Evolutionary conservation across 352 stramenopile species (phyloP).

Genomic region (Pythium utonaiense): DNA sequence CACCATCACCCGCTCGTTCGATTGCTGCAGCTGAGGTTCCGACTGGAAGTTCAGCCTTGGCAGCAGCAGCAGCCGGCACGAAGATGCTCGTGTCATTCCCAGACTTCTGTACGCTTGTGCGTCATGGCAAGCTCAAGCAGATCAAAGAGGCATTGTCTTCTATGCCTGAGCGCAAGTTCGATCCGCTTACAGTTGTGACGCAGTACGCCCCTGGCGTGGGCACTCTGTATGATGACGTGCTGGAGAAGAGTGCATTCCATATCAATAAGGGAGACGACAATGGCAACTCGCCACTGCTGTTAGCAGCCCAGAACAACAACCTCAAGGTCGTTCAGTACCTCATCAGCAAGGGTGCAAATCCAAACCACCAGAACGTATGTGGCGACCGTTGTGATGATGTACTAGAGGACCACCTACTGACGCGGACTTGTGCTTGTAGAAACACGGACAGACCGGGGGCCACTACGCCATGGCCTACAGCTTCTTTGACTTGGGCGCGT

Average conservation of each 20-base stretch:
- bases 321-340: slow-evolving; percentile 88
- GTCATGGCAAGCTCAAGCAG: slow-evolving; percentile 87
- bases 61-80: background rate
- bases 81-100: slow-evolving; percentile 59
- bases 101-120: slow-evolving; percentile 78
- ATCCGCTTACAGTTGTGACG: slow-evolving; percentile 61
- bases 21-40: slow-evolving; percentile 33
- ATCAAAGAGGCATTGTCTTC: slow-evolving; percentile 84
- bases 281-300: slow-evolving; percentile 89
- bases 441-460: too few relatives aligned
- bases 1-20: background rate
- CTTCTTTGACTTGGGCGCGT: too few relatives aligned
- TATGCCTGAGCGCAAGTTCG: slow-evolving; percentile 84
- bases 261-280: slow-evolving; percentile 90
- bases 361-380: slow-evolving; percentile 91
- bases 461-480: slow-evolving; percentile 93
- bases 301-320: slow-evolving; percentile 91
- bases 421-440: too few relatives aligned
- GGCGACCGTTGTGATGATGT: slow-evolving; percentile 94
- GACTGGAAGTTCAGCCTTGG: slow-evolving; percentile 81
- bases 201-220: slow-evolving; percentile 79
- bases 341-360: slow-evolving; percentile 73
- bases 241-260: slow-evolving; percentile 85
- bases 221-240: slow-evolving; percentile 89
- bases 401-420: slow-evolving; percentile 91